phyloP scores from a whole-genome alignment of 2,329 filamentous ascomycete species.

The Penicillium sp. region DNA sequence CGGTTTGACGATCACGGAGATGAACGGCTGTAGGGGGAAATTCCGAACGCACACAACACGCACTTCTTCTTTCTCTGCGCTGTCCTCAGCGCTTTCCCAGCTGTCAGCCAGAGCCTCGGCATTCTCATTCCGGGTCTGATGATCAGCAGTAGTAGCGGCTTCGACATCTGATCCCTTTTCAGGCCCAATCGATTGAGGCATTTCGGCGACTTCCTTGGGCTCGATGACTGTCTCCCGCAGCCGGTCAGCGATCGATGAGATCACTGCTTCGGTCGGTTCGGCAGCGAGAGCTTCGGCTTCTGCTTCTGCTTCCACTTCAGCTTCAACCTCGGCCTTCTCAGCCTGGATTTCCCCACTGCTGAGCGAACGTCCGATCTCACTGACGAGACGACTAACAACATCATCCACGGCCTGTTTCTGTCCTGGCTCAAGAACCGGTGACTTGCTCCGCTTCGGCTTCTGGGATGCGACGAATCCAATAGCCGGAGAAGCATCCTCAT shows the following conservation, averaged over 20 bases:
- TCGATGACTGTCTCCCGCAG: constrained; percentile 44
- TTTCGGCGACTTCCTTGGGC: constrained; percentile 51
- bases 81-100: constrained; percentile 82
- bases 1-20: constrained; percentile 71
- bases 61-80: constrained; percentile 65
- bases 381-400: constrained; percentile 66
- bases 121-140: constrained; percentile 59
- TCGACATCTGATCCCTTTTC: constrained; percentile 50
- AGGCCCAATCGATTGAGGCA: constrained; percentile 43
- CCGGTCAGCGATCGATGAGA: constrained; percentile 32
- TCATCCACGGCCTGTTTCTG: constrained; percentile 69
- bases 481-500: constrained; percentile 14
- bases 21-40: constrained; percentile 96
- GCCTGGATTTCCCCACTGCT: constrained; percentile 6
- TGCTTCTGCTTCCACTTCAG: constrained; percentile 48
- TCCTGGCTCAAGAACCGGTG: constrained; percentile 30
- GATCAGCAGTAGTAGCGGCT: constrained; percentile 49
- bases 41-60: constrained; percentile 80
- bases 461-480: constrained; percentile 12
- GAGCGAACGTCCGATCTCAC: constrained; percentile 59
- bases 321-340: constrained; percentile 38
- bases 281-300: constrained; percentile 47
- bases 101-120: constrained; percentile 69
- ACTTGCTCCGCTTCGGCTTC: constrained; percentile 17
- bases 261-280: constrained; percentile 37